These are phyloP conservation scores for Dothideomycetes sp. DNA, from an alignment of 2,329 filamentous ascomycete species.

Conservation along the genomic window DNA sequence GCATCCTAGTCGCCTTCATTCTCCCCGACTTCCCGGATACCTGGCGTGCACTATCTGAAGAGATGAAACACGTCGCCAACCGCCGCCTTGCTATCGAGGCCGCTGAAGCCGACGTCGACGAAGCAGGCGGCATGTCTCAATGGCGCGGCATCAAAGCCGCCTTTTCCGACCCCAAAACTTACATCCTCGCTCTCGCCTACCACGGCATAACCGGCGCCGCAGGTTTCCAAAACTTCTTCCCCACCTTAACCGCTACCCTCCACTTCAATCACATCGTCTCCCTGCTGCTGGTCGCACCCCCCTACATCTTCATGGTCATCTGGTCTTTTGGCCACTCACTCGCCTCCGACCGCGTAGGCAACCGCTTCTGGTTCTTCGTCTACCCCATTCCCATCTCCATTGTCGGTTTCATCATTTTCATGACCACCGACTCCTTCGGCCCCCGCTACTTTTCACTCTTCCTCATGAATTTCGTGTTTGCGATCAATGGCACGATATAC, in stretches of 20 bases:
- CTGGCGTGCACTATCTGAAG: slow-evolving; percentile 29
- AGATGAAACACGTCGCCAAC: slow-evolving; percentile 36
- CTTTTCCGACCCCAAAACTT: slow-evolving; percentile 39
- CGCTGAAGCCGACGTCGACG: slow-evolving; percentile 38
- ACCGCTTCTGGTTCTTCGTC: slow-evolving; percentile 42
- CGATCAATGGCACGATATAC: slow-evolving; percentile 48
- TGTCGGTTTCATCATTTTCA: slow-evolving; percentile 43
- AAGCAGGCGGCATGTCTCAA: slow-evolving; percentile 36
- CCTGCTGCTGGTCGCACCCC: slow-evolving; percentile 40
- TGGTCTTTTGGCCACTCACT: slow-evolving; percentile 34
- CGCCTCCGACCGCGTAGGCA: slow-evolving; percentile 32
- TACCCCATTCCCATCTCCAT: slow-evolving; percentile 42
- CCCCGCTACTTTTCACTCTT: slow-evolving; percentile 46
- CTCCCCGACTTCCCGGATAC: slow-evolving; percentile 30
- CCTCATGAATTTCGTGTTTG: slow-evolving; percentile 45
- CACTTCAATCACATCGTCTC: slow-evolving; percentile 35
- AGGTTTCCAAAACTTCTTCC: slow-evolving; percentile 48
- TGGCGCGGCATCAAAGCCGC: slow-evolving; percentile 40
- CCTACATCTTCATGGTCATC: slow-evolving; percentile 43
- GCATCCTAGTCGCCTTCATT: slow-evolving; percentile 18
- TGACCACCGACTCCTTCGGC: slow-evolving; percentile 40
- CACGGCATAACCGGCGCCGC: slow-evolving; percentile 38
- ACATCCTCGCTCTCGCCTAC: slow-evolving; percentile 37
- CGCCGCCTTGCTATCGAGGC: slow-evolving; percentile 41
- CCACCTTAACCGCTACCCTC: slow-evolving; percentile 37